Conservation (phyloP, 768 basidiomycete genomes). For the Lactarius evosmus region DNA sequence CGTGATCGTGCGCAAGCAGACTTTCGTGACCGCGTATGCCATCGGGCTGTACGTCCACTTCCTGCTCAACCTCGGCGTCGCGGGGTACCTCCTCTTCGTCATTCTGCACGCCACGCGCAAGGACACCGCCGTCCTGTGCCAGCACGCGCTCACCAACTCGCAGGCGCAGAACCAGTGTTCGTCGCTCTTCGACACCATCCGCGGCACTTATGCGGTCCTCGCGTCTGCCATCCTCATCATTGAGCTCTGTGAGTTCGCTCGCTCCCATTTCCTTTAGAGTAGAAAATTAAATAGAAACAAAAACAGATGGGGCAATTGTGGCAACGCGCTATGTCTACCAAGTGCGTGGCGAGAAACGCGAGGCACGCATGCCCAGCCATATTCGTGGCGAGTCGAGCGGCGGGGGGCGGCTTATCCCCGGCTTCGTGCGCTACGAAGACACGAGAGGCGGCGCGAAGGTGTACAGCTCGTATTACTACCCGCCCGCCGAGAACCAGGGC, state of each 20-base stretch:
- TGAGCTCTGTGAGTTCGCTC: constrained; percentile 52
- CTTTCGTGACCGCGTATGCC: constrained; percentile 54
- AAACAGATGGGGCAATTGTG: constrained; percentile 27
- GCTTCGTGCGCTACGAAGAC: constrained; percentile 25
- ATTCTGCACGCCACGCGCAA: constrained; percentile 46
- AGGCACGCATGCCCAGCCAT: constrained; percentile 19
- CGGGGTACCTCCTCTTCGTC: constrained; percentile 49
- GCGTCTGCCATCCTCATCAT: constrained; percentile 45
- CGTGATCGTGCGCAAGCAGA: constrained; percentile 58
- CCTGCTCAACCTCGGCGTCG: constrained; percentile 51
- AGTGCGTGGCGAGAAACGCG: constrained; percentile 27
- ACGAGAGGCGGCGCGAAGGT: constrained; percentile 14
- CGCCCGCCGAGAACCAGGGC: constrained; percentile 1
- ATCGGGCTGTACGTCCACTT: constrained; percentile 58
- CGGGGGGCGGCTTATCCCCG: constrained; percentile 5
- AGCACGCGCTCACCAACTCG: constrained; percentile 41
- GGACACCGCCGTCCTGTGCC: constrained; percentile 46
- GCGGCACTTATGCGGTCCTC: constrained; percentile 46
- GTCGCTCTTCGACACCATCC: constrained; percentile 41
- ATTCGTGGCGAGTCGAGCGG: neutral
- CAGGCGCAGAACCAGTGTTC: constrained; percentile 45
- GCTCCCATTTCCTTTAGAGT: neutral
- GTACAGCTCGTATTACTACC: constrained; percentile 20
- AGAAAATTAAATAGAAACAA: no score
- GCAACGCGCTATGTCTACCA: constrained; percentile 29